Evolutionary conservation across 2,329 filamentous ascomycete species (phyloP).

Genomic region (Aureobasidium sp.): DNA sequence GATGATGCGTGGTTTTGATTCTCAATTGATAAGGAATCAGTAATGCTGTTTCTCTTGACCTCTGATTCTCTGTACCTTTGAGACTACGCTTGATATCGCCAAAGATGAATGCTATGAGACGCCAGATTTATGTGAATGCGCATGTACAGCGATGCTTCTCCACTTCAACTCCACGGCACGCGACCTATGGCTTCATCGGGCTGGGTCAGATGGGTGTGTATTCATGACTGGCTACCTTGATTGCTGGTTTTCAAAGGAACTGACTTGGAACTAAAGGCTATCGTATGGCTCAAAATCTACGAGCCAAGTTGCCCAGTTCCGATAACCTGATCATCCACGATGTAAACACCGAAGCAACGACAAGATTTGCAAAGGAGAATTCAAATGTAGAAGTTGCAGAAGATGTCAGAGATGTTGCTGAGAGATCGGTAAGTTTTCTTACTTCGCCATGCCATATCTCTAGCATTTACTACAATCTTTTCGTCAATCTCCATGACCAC

Average conservation of each 20-base stretch:
- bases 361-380: slow-evolving; percentile 49
- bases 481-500: not conserved
- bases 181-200: slow-evolving; percentile 44
- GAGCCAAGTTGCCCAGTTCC: slow-evolving; percentile 53
- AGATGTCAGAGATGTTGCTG: slow-evolving; percentile 53
- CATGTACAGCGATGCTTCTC: slow-evolving; percentile 35
- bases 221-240: not conserved
- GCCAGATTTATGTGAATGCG: slow-evolving; percentile 16
- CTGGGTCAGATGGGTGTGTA: slow-evolving; percentile 41
- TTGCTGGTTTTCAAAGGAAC: not conserved
- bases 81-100: not conserved
- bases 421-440: slow-evolving; percentile 53
- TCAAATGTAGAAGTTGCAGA: slow-evolving; percentile 48
- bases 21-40: not conserved
- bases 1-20: not conserved
- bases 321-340: slow-evolving; percentile 60
- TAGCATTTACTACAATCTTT: not conserved
- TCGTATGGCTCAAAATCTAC: slow-evolving; percentile 64
- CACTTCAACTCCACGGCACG: slow-evolving; percentile 33
- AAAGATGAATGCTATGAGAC: slow-evolving; percentile 14
- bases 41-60: not conserved
- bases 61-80: not conserved
- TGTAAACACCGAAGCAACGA: slow-evolving; percentile 49
- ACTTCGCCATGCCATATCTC: not conserved
- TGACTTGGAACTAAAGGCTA: slow-evolving; percentile 43